phyloP scores from a whole-genome alignment of 2,329 filamentous ascomycete genomes.

The Microthyrium microscopicum region DNA sequence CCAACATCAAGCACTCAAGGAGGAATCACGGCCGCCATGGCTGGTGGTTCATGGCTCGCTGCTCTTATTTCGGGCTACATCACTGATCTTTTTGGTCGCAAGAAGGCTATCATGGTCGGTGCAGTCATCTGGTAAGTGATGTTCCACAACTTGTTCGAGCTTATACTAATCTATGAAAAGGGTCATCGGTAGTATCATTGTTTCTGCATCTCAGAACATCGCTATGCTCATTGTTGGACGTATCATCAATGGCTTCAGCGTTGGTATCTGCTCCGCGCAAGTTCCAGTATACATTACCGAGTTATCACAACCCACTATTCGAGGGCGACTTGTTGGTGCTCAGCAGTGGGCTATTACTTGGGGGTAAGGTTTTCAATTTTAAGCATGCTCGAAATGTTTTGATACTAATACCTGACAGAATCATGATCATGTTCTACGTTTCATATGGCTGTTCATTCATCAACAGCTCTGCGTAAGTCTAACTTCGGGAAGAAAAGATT shows the following conservation, averaged over 20 bases:
- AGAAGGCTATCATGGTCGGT: constrained; percentile 35
- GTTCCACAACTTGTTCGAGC: constrained; percentile 9
- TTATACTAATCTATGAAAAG: constrained; percentile 16
- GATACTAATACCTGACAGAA: constrained; percentile 7
- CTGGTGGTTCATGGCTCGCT: constrained; percentile 52
- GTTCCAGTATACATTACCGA: constrained; percentile 55
- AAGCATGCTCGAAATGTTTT: no score
- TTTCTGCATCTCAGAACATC: constrained; percentile 47
- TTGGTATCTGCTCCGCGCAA: constrained; percentile 56
- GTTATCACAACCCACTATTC: constrained; percentile 39
- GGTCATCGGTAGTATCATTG: constrained; percentile 44
- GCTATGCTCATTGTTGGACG: constrained; percentile 57
- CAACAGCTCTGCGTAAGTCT: constrained; percentile 11
- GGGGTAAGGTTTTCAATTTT: no score
- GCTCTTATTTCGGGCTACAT: constrained; percentile 42
- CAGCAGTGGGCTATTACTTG: constrained; percentile 64
- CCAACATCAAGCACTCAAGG: constrained; percentile 42
- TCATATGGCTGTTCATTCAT: constrained; percentile 21
- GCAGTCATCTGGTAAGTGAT: constrained; percentile 30
- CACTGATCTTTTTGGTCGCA: constrained; percentile 40
- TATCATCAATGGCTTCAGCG: constrained; percentile 50
- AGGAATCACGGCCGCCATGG: constrained; percentile 54
- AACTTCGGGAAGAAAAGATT: background rate
- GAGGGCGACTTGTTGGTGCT: constrained; percentile 51
- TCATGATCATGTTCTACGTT: constrained; percentile 23